A percentile compares a stretch with the other conserved stretches of the same genome.
These are phyloP conservation scores for Apiotrichum montevideense DNA, from an alignment of 1,284 basidiomycete genomes.

Conservation along the genomic window DNA sequence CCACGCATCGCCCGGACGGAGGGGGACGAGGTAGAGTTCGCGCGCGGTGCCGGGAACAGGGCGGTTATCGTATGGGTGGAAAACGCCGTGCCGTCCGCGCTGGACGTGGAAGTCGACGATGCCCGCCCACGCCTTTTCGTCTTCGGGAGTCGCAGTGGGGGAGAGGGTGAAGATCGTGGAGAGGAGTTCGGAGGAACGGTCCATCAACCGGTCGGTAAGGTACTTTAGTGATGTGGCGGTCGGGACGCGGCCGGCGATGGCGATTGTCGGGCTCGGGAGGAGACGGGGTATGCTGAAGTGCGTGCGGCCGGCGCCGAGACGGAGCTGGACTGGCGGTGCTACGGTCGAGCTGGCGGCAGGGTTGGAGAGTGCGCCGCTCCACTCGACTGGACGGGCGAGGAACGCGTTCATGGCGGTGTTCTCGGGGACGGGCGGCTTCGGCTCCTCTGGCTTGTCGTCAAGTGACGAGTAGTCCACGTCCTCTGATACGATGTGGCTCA, in stretches of 20 bases:
- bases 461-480: conserved; percentile 3
- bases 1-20: conserved; percentile 60
- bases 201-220: conserved; percentile 66
- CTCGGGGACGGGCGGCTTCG: conserved; percentile 1
- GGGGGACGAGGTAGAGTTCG: conserved; percentile 81
- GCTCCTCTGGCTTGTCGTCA: conserved; percentile 5
- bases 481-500: conserved; percentile 32
- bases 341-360: conserved; percentile 19
- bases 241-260: conserved; percentile 62
- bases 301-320: conserved; percentile 14
- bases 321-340: conserved; percentile 18
- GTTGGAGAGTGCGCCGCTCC: conserved; percentile 32
- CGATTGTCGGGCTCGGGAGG: conserved; percentile 27
- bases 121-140: conserved; percentile 55
- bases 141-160: conserved; percentile 39
- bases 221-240: conserved; percentile 64
- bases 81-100: conserved; percentile 74
- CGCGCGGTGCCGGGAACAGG: conserved; percentile 67
- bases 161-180: conserved; percentile 63
- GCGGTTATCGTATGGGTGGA: conserved; percentile 69
- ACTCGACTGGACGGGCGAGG: conserved; percentile 22
- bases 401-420: conserved; percentile 19
- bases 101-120: conserved; percentile 64
- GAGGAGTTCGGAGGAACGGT: conserved; percentile 68
- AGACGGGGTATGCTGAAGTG: conserved; percentile 21